Evolutionary conservation across 1,284 basidiomycete species (phyloP), one percentile per base, ranked within the genome.

Genomic region (Microbotryum violaceum): DNA sequence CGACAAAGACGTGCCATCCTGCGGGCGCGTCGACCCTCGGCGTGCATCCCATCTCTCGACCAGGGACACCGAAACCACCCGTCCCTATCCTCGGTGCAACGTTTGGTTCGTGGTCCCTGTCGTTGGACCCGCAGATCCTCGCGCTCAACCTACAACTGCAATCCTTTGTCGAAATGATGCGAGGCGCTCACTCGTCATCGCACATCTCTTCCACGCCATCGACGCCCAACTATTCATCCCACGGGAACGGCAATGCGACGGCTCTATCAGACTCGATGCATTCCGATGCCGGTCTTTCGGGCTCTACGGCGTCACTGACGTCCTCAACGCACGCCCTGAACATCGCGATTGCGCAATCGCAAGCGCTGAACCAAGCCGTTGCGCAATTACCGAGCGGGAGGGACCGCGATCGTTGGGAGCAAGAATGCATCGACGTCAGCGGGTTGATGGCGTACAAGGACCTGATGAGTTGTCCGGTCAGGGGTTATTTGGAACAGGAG

Each of bases 71-170:
- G 16, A 49, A 25, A n/a, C 16, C 58, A 6, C 18, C 44, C 27
- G 21, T 61, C 23, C 51, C 65, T 10, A 33, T 64, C 52, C 54
- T 62, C 56, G 56, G 58, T 62, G 25, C 56, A 45, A 45, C 58
- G 23, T 58, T 61, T 56, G 52, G 61, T n/a, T 44, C 66, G 46
- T 54, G 63, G 64, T 60, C 66, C 48, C 57, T 54, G 68, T 75
- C 74, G 8, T 69, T 85, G 33, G 81, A 88, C 54, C 86, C 89
- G 20, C 76, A 79, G 2, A 88, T 90, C 70, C 79, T 93, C 52
- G 78, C 80, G 45, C 81, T 93, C 66, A 91, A 92, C 70, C 81
- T 93, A 53, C 87, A 86, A 67, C 87, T 92, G 45, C 83, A 87
- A 51, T 82, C 83, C 0, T 92, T 91, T 75, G 84, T 88, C 69